Conservation (phyloP, 345 rosid species). For the Laguncularia racemosa region DNA sequence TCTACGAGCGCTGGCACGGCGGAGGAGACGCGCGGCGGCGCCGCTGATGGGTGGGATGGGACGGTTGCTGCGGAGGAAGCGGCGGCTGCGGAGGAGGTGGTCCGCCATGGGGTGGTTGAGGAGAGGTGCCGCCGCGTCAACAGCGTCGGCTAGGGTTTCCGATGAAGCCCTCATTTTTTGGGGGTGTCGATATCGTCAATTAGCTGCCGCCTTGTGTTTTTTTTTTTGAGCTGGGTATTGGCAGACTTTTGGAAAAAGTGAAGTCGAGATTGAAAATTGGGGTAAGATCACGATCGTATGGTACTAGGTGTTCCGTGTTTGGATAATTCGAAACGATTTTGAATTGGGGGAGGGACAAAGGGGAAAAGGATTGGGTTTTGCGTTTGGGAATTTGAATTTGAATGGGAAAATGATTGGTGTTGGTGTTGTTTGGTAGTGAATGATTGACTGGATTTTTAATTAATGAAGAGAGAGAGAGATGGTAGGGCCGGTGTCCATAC, state of each 20-base stretch:
- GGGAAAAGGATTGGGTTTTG: not conserved
- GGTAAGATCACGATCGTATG: not conserved
- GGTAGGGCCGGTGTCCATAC: too few relatives aligned
- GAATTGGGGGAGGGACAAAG: not conserved
- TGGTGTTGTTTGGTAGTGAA: not conserved
- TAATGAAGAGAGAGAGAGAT: too few relatives aligned
- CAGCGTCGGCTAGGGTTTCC: conserved; percentile 6
- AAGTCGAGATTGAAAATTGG: too few relatives aligned
- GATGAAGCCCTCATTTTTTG: not conserved
- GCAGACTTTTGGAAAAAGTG: too few relatives aligned
- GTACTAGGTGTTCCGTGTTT: not conserved
- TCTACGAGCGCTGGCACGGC: conserved; percentile 67
- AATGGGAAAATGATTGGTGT: conserved; percentile 6
- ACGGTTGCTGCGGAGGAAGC: conserved; percentile 29
- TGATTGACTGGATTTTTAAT: not conserved
- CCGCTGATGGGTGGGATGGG: conserved; percentile 53
- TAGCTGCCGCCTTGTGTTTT: not conserved
- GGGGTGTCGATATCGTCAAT: not conserved
- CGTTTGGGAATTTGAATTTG: conserved; percentile 7
- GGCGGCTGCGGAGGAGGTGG: conserved; percentile 51
- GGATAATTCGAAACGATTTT: not conserved
- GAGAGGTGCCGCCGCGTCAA: conserved; percentile 15
- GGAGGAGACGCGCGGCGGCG: conserved; percentile 56
- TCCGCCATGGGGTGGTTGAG: conserved; percentile 19
- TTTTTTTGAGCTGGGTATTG: too few relatives aligned